Percentiles rank a stretch among this genome's conserved stretches.
Evolutionary conservation across 176 grass and related monocot species (phyloP).

Genomic region (Rhynchospora breviuscula): DNA sequence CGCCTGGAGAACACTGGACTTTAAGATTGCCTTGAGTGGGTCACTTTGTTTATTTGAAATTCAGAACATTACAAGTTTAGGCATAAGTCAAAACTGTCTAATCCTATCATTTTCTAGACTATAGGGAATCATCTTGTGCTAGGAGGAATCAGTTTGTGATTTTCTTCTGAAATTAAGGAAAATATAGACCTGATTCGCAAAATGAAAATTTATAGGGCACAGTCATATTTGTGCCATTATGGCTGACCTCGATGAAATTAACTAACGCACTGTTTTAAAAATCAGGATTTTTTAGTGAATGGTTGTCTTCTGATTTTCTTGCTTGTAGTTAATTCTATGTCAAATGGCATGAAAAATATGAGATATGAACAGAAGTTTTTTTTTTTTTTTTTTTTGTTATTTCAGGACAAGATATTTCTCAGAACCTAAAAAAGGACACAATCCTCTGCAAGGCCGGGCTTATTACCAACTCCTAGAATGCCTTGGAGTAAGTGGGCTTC

Average conservation of each 20-base stretch:
- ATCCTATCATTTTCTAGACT: neutral
- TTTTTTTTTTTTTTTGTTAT: constrained; percentile 1
- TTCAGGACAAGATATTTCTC: constrained; percentile 91
- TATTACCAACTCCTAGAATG: constrained; percentile 99
- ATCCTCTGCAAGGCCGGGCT: constrained; percentile 88
- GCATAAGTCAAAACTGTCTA: neutral
- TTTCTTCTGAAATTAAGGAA: neutral
- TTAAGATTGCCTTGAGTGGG: neutral
- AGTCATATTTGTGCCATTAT: neutral
- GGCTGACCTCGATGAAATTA: neutral
- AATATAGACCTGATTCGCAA: neutral
- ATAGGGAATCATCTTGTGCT: neutral
- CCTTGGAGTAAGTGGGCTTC: constrained; percentile 55
- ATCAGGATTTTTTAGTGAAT: neutral
- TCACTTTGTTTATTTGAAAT: neutral
- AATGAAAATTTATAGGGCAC: neutral
- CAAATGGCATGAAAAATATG: neutral
- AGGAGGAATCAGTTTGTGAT: neutral
- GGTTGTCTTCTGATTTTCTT: neutral
- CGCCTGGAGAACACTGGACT: neutral
- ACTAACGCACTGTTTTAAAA: neutral
- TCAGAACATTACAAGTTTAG: neutral
- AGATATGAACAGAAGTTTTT: neutral
- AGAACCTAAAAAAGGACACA: constrained; percentile 77
- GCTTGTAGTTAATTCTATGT: neutral